Base-by-base conservation (phyloP, 345 rosid genomes). In the Mallotus nudiflorus region DNA sequence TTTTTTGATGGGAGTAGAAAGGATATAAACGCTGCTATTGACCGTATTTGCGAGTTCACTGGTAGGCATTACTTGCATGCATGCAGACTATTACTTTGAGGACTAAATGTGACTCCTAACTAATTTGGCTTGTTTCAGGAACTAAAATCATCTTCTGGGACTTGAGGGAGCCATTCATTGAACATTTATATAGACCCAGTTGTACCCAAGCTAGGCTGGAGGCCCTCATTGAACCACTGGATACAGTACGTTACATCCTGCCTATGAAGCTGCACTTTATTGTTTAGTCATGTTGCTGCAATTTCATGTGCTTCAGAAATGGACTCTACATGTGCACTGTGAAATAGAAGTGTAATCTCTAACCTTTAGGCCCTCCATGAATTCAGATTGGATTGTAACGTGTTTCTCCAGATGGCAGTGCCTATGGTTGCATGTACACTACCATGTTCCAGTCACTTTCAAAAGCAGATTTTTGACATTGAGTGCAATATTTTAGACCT, bases 71-170 rank as follows among this genome's bases (percentile, higher is more conserved):
- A 24, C 39, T 66, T 18, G 70, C 42, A 50, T 71, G 51, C 67
- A 45, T 0, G 46, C 7, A 19, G 60, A 22, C 62, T 46, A 24
- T 55, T 49, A 65, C 33, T 68, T 25, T 35, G 44, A 52, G 66
- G 74, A 46, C 66, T 31, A 25, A 60, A 37, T 24, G 39, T 62
- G 29, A 66, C 64, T 25, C 24, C 65, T 77, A 73, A 72, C 76
- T 59, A 42, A 54, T 74, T 77, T 42, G 58, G 6, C 44, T 55
- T 71, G 39, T 54, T 88, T 78, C 93, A 91, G 98, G 97, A 73
- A 94, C 92, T 56, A 94, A 91, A 79, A 88, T 91, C 73, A 79
- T 94, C 72, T 94, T 94, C 82, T 94, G 88, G 78, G 97, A 94
- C 85, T 77, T 94, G 78, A 82, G 88, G 87, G 97, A 87, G 73